phyloP scores from a whole-genome alignment of 176 grass and related monocot species.

The Canna indica region DNA sequence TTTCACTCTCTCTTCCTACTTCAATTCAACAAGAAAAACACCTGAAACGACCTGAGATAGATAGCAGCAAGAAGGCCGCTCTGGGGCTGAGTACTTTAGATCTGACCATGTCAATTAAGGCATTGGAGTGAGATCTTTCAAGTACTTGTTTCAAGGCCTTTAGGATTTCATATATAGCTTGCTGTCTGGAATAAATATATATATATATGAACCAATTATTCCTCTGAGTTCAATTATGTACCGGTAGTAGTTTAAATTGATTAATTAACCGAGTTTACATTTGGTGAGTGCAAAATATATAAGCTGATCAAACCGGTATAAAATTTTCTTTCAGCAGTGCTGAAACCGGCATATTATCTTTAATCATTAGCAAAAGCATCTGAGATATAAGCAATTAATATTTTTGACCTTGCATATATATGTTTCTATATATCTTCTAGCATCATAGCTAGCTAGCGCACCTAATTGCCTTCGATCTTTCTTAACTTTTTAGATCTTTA shows the following conservation, averaged over 20 bases:
- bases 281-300: background rate
- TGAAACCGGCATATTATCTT: no score
- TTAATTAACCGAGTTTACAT: background rate
- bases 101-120: conserved; percentile 99
- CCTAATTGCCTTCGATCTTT: no score
- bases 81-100: conserved; percentile 98
- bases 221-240: background rate
- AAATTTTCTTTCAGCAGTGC: no score
- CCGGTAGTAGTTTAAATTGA: background rate
- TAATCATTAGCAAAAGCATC: no score
- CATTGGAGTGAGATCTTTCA: conserved; percentile 99
- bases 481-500: no score
- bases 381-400: no score
- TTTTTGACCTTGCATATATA: no score
- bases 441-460: no score
- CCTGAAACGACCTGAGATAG: conserved; percentile 17
- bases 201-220: background rate
- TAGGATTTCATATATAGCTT: background rate
- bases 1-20: conserved; percentile 51
- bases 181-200: background rate
- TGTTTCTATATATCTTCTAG: no score
- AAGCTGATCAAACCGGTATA: no score
- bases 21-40: conserved; percentile 3
- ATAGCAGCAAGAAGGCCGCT: conserved; percentile 40
- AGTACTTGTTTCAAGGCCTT: conserved; percentile 75